Evolutionary conservation across 768 basidiomycete genomes (phyloP).

Genomic region (Gymnopilus dilepis): DNA sequence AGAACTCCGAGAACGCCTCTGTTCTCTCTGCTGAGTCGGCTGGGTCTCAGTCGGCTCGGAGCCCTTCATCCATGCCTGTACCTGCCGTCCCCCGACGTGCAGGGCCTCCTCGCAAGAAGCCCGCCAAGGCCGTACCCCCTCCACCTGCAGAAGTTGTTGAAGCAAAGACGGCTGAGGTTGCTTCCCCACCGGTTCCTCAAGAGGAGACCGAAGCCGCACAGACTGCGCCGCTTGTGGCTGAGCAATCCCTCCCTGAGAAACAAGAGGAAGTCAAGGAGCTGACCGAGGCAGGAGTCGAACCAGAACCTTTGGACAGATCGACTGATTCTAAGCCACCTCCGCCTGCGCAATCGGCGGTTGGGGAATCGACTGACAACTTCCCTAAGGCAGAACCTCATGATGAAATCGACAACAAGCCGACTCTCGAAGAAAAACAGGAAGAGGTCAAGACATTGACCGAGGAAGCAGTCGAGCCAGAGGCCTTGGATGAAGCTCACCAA

Average conservation of each 20-base stretch:
- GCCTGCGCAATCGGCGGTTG: too few relatives aligned
- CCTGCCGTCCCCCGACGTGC: slow-evolving; percentile 76
- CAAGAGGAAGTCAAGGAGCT: neutral
- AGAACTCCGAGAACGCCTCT: slow-evolving; percentile 33
- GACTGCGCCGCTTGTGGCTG: too few relatives aligned
- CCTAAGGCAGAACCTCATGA: neutral
- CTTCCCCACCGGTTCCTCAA: neutral
- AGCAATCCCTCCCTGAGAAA: too few relatives aligned
- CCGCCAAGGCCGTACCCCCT: slow-evolving; percentile 46
- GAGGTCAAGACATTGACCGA: slow-evolving; percentile 1
- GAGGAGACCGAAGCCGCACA: neutral
- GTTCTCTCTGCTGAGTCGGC: slow-evolving; percentile 31
- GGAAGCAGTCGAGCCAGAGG: neutral
- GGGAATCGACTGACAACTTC: too few relatives aligned
- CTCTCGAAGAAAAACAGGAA: neutral
- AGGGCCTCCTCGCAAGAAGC: slow-evolving; percentile 75
- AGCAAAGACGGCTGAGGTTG: slow-evolving; percentile 18
- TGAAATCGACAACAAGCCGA: neutral
- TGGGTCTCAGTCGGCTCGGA: slow-evolving; percentile 39
- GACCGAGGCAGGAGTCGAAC: neutral
- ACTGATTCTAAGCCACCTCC: too few relatives aligned
- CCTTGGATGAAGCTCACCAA: neutral
- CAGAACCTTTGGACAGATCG: neutral
- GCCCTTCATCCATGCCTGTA: slow-evolving; percentile 69
- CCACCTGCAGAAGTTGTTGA: slow-evolving; percentile 30